These are phyloP conservation scores for Takashimella koratensis DNA, from an alignment of 1,284 basidiomycete species.

Conservation along the genomic window DNA sequence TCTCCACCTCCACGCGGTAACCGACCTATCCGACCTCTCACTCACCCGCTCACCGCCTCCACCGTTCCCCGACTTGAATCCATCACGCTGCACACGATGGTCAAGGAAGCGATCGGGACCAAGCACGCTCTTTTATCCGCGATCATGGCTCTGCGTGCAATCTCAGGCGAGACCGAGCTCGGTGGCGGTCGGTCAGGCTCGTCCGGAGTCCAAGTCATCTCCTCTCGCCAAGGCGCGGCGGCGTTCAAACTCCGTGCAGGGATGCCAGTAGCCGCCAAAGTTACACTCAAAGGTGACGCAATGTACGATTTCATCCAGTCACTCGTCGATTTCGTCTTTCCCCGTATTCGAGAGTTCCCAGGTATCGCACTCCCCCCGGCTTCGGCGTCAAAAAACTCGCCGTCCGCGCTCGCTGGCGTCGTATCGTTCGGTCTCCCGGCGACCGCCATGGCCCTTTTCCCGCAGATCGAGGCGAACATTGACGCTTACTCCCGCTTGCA, in stretches of 20 bases:
- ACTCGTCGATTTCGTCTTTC: conserved; percentile 90
- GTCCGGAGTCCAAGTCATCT: conserved; percentile 75
- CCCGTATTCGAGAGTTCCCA: conserved; percentile 82
- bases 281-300: conserved; percentile 78
- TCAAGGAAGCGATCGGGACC: conserved; percentile 71
- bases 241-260: conserved; percentile 80
- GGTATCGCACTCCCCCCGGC: conserved; percentile 74
- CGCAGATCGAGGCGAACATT: conserved; percentile 87
- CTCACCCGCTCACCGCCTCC: conserved; percentile 56
- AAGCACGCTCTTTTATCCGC: conserved; percentile 75
- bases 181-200: conserved; percentile 66
- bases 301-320: conserved; percentile 93
- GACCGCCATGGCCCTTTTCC: conserved; percentile 84
- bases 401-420: conserved; percentile 77
- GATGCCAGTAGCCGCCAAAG: conserved; percentile 80
- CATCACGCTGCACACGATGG: conserved; percentile 79
- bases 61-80: conserved; percentile 74
- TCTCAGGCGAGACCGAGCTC: conserved; percentile 74
- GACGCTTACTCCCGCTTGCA: conserved; percentile 78
- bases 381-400: conserved; percentile 54
- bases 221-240: conserved; percentile 72
- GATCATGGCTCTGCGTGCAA: conserved; percentile 80
- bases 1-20: conserved; percentile 40
- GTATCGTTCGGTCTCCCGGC: conserved; percentile 84
- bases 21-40: conserved; percentile 40